phyloP scores from a whole-genome alignment of 1,284 basidiomycete genomes.

The Tilletia caries region DNA sequence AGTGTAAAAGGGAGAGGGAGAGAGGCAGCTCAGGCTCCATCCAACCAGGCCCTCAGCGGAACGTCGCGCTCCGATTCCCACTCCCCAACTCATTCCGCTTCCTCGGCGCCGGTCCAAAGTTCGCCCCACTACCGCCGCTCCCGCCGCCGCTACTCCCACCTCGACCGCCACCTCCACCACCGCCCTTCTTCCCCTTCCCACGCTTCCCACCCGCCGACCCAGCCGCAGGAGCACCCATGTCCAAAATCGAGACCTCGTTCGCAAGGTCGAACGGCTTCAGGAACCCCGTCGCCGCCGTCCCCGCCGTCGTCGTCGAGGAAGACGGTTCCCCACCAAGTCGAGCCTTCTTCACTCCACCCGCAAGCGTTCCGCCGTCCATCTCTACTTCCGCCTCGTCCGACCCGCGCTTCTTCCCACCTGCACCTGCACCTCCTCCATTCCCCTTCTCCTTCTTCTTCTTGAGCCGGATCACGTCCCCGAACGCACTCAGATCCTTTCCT shows the following conservation, averaged over 20 bases:
- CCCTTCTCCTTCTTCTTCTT: conserved; percentile 12
- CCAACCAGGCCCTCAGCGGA: conserved; percentile 7
- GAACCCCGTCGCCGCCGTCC: not conserved
- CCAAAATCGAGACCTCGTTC: conserved; percentile 10
- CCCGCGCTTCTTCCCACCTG: conserved; percentile 2
- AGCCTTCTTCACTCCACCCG: not conserved
- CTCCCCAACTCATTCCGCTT: conserved; percentile 19
- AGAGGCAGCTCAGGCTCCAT: no score
- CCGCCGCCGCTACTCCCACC: not conserved
- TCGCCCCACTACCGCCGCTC: conserved; percentile 5
- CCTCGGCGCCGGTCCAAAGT: conserved; percentile 12
- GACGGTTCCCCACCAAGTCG: not conserved
- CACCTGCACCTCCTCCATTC: not conserved
- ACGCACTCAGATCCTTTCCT: not conserved
- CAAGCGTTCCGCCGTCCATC: not conserved
- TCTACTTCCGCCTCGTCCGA: not conserved
- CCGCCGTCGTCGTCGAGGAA: not conserved
- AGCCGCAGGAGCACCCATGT: not conserved
- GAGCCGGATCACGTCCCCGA: not conserved
- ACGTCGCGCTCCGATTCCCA: conserved; percentile 16
- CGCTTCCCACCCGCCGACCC: not conserved
- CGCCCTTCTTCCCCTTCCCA: not conserved
- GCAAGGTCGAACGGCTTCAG: conserved; percentile 7
- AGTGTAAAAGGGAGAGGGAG: no score
- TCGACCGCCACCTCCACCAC: not conserved